Evolutionary conservation across 257 asterid genomes (phyloP), one percentile per base, ranked within the genome.

Genomic region (Anisodus acutangulus): DNA sequence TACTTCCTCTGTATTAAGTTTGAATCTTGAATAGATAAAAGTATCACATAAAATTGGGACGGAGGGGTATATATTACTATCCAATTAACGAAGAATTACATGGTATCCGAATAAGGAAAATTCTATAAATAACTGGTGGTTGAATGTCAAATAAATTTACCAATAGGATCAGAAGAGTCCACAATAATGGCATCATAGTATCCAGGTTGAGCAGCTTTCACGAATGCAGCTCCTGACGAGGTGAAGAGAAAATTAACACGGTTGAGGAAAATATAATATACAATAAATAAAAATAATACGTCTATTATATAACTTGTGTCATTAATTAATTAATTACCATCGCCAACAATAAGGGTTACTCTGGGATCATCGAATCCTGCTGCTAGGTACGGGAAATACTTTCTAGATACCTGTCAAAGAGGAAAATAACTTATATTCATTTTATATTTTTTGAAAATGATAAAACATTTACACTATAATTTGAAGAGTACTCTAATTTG

Each of bases 121-220:
- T 31, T 31, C 35, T 31, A 31, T 31, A 31, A 31, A 31, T 31
- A 31, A 31, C 35, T 31, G 35, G 35, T 31, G 35, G 35, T 31
- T 1, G 35, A 31, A 1, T 31, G 35, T 41, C 4, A 19, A 49
- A 83, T 17, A 9, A 37, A 16, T 9, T 31, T 74, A 83, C 86
- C 86, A 60, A 84, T 84, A 39, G 86, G 86, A 53, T 84, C 86
- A 76, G 86, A 84, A 62, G 83, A 84, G 49, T 64, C 80, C 1
- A 84, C 86, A 13, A 84, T 78, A 64, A 84, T 66, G 15, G 86
- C 86, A 78, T 84, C 86, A 55, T 84, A 84, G 41, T 79, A 76
- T 78, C 83, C 83, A 35, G 69, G 41, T 31, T 79, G 67, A 6
- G 76, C 86, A 62, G 80, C 80, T 76, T 51, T 84, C 80, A 84